Conservation (phyloP, 441 rosid genomes). For the Caryocar brasiliense region DNA sequence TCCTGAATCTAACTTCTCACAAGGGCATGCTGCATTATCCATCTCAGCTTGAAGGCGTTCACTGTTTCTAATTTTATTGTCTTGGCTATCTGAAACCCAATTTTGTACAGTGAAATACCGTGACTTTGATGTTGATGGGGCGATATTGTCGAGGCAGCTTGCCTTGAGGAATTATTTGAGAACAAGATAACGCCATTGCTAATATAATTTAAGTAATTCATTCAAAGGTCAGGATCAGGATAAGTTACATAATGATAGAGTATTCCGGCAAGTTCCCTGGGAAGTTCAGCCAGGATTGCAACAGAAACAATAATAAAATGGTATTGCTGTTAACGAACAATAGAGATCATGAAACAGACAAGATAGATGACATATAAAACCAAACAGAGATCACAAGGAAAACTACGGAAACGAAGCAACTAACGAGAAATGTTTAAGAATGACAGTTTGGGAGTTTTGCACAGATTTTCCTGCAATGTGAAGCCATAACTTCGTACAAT, state of each 20-base stretch:
- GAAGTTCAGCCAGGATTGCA: not conserved
- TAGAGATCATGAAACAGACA: not conserved
- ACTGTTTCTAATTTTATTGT: too few relatives aligned
- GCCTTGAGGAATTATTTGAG: not conserved
- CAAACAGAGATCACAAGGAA: too few relatives aligned
- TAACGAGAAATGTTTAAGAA: too few relatives aligned
- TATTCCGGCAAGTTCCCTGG: too few relatives aligned
- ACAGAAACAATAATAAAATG: not conserved
- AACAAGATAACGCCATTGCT: not conserved
- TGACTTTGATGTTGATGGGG: slow-evolving; percentile 1
- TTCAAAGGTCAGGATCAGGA: not conserved
- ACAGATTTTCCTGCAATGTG: too few relatives aligned
- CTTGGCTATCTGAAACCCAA: too few relatives aligned
- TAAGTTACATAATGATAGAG: too few relatives aligned
- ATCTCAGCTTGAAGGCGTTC: slow-evolving; percentile 5
- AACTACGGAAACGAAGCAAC: too few relatives aligned
- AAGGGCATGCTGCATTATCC: slow-evolving; percentile 11
- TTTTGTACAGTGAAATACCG: not conserved
- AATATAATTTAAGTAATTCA: not conserved
- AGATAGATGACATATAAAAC: too few relatives aligned
- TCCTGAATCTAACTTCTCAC: slow-evolving; percentile 8
- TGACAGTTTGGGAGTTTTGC: too few relatives aligned
- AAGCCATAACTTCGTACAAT: too few relatives aligned
- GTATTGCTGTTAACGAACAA: not conserved
- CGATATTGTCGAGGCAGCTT: slow-evolving; percentile 13